Evolutionary conservation across 352 stramenopile species (phyloP).

Genomic region (Phytophthora agathidicida): DNA sequence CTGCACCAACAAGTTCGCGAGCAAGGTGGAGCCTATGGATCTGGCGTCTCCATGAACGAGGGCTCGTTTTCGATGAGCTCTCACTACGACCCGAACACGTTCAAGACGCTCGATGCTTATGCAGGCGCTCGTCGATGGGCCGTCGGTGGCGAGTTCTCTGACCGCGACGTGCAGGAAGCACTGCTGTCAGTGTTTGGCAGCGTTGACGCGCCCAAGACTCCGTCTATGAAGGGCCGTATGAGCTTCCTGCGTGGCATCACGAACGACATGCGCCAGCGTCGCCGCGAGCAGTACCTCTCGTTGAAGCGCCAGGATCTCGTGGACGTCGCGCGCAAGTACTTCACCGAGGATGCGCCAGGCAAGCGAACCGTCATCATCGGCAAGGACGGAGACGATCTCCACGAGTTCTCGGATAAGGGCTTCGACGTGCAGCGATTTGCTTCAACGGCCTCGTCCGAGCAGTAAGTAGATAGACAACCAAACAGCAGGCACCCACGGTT

Average conservation of each 20-base stretch:
- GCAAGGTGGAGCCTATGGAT: slow-evolving; percentile 81
- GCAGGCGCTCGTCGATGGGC: slow-evolving; percentile 61
- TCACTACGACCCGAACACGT: slow-evolving; percentile 87
- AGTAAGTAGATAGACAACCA: slow-evolving; percentile 4
- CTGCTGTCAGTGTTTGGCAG: slow-evolving; percentile 77
- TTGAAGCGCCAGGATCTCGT: slow-evolving; percentile 52
- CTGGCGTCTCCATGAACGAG: slow-evolving; percentile 71
- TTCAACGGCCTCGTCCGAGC: slow-evolving; percentile 5
- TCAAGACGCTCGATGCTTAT: slow-evolving; percentile 79
- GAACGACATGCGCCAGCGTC: slow-evolving; percentile 81
- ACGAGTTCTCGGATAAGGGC: slow-evolving; percentile 49
- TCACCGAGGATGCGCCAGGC: slow-evolving; percentile 29
- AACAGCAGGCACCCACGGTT: slow-evolving; percentile 3
- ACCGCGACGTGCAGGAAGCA: slow-evolving; percentile 83
- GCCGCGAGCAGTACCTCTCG: slow-evolving; percentile 71
- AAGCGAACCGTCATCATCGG: slow-evolving; percentile 65
- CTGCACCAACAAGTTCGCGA: slow-evolving; percentile 85
- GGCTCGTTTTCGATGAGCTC: slow-evolving; percentile 84
- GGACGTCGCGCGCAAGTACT: slow-evolving; percentile 62
- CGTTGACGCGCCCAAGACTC: slow-evolving; percentile 79
- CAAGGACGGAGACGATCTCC: slow-evolving; percentile 52
- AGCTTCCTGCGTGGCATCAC: slow-evolving; percentile 82
- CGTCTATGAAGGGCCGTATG: slow-evolving; percentile 78
- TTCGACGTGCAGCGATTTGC: slow-evolving; percentile 50
- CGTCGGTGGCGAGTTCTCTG: slow-evolving; percentile 55